Percentiles rank a stretch among this genome's conserved stretches.
Conservation (phyloP, 352 stramenopile genomes). For the Pythium brassicae region DNA sequence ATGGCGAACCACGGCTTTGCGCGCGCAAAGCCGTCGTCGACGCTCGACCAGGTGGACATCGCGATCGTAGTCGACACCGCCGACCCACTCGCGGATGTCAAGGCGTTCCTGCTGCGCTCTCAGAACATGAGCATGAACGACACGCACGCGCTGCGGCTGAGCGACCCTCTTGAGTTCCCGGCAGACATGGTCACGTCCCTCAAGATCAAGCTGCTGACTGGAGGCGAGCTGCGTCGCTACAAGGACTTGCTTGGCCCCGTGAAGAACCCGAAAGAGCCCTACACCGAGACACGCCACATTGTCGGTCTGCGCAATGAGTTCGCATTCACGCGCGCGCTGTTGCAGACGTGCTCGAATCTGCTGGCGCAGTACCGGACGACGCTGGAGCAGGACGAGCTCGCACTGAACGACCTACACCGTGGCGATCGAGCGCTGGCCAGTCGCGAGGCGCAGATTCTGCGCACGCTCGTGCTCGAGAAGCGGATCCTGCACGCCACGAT, state of each 20-base stretch:
- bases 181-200: constrained; percentile 22
- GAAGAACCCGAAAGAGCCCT: constrained; percentile 5
- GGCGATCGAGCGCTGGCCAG: constrained; percentile 5
- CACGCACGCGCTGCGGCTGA: constrained; percentile 31
- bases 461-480: constrained; percentile 53
- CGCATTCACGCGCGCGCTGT: constrained; percentile 35
- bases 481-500: constrained; percentile 51
- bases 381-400: constrained; percentile 24
- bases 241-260: constrained; percentile 21
- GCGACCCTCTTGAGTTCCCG: constrained; percentile 9
- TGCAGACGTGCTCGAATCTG: constrained; percentile 36
- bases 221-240: constrained; percentile 24
- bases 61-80: constrained; percentile 34
- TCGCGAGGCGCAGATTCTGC: constrained; percentile 31
- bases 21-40: constrained; percentile 11
- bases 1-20: constrained; percentile 49
- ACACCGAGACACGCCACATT: constrained; percentile 13
- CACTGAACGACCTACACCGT: constrained; percentile 10
- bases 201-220: constrained; percentile 42
- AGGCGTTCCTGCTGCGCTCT: constrained; percentile 29
- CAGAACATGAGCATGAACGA: constrained; percentile 41
- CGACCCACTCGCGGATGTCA: constrained; percentile 30
- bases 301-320: constrained; percentile 49
- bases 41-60: constrained; percentile 40
- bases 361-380: constrained; percentile 32